Evolutionary conservation across 225 moss, liverwort and hornwort species (phyloP), one percentile per base, ranked within the genome.

Genomic region (Rhytidiadelphus loreus): DNA sequence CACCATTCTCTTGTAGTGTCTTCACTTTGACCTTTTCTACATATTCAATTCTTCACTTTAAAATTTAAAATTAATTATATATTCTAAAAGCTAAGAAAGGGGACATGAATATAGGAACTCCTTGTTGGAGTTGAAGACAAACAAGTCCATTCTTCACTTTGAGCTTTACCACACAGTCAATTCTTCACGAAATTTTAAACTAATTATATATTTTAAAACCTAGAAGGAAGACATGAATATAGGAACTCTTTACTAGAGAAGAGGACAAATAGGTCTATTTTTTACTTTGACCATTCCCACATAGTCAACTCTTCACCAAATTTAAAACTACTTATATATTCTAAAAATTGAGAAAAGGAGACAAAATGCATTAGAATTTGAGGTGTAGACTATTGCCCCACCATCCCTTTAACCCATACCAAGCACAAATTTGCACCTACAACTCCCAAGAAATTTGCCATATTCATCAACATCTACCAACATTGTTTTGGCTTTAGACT

Each of bases 371-470:
- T 32, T 74, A 20, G 48, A 48, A 20, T 32, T 73, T 48, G 19
- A 32, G 2, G 12, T 74, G 48, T 32, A 19, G 2, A 20, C 8
- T 19, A 33, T 50, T 32, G 32, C 3, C 7, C 20, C 3, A 76
- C 22, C 52, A 75, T 50, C 46, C 3, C 1, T 52, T 7, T 35
- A 13, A 35, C 0, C 3, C 2, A 5, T 22, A 3, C 9, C 5
- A 35, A 35, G 6, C 2, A 22, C 22, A 35, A 76, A 35, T 76
- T 35, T 22, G 3, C 8, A 32, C 13, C 11, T 73, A 46, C 6
- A 73, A 46, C 3, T 73, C 4, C 4, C 30, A 11, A 73, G 0
- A 30, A 46, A 9, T 30, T 9, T 46, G 1, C 11, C 11, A 73
- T 44, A 29, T 1, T 73, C 29, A 73, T 73, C 0, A 29, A 0